Conservation (phyloP, 75 land plant genomes). For the Pinus taeda region DNA sequence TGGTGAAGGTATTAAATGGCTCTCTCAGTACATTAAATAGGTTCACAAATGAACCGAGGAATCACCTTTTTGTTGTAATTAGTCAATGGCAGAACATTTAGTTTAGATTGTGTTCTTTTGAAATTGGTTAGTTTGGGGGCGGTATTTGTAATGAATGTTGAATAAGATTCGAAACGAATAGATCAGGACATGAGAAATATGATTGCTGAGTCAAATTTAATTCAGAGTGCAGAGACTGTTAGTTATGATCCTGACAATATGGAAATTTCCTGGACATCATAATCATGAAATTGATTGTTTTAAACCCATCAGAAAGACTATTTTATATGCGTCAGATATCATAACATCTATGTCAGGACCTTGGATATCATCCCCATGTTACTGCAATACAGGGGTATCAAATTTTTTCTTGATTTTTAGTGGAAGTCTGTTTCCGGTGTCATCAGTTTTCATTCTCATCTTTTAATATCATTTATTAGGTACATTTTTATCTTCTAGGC, state of each 20-base stretch:
- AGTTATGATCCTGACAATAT: constrained; percentile 2
- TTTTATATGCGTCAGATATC: neutral
- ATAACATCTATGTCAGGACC: no score
- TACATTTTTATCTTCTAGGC: no score
- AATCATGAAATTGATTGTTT: constrained; percentile 4
- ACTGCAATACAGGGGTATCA: no score
- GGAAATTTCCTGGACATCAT: constrained; percentile 2
- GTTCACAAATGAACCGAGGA: neutral
- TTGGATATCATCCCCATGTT: no score
- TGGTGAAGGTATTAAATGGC: constrained; percentile 75
- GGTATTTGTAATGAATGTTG: neutral
- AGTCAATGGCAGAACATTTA: neutral
- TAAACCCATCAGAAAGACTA: neutral
- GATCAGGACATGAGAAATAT: neutral
- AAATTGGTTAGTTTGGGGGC: constrained; percentile 6
- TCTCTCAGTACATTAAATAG: constrained; percentile 80
- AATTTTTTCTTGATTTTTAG: no score
- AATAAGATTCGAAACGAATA: neutral
- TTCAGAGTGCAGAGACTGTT: neutral
- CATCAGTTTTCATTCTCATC: no score
- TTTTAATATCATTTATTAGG: no score
- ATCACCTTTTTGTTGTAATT: neutral
- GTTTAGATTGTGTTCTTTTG: neutral
- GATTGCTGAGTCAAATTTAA: neutral
- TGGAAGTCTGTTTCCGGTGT: no score